A percentile compares a stretch with the other conserved stretches of the same genome.
Conservation (phyloP, 2,329 filamentous ascomycete species). For the Cordyceps fumosorosea region DNA sequence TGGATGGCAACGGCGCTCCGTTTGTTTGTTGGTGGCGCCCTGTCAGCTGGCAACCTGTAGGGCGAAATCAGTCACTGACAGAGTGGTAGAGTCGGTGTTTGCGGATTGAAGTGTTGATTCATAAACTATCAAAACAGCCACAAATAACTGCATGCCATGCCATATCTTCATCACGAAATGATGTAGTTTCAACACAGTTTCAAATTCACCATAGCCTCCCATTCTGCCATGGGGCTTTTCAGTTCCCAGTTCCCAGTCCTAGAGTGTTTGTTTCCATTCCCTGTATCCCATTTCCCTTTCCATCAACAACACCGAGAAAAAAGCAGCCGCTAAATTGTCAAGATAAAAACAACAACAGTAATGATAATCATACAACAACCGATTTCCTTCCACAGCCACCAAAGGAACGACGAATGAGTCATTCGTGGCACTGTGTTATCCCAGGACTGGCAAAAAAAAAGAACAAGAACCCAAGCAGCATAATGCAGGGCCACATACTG, state of each 20-base stretch:
- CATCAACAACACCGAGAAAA: constrained; percentile 6
- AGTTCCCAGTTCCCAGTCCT: constrained; percentile 8
- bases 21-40: no score
- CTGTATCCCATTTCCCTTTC: constrained; percentile 1
- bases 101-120: constrained; percentile 3
- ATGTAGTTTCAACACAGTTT: not conserved
- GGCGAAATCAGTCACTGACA: no score
- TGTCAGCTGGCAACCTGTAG: no score
- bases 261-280: not conserved
- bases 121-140: not conserved
- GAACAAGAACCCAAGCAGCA: constrained; percentile 1
- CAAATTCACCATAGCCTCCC: not conserved
- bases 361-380: not conserved
- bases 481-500: not conserved
- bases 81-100: not conserved
- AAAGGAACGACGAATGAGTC: not conserved
- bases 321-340: constrained; percentile 7
- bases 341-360: not conserved
- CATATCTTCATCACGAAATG: not conserved
- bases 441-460: not conserved
- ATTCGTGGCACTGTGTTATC: not conserved
- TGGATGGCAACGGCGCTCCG: no score
- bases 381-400: not conserved
- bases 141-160: not conserved
- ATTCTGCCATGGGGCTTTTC: constrained; percentile 6